Evolutionary conservation across 768 basidiomycete species (phyloP).

Genomic region (Termitomyces sp.): DNA sequence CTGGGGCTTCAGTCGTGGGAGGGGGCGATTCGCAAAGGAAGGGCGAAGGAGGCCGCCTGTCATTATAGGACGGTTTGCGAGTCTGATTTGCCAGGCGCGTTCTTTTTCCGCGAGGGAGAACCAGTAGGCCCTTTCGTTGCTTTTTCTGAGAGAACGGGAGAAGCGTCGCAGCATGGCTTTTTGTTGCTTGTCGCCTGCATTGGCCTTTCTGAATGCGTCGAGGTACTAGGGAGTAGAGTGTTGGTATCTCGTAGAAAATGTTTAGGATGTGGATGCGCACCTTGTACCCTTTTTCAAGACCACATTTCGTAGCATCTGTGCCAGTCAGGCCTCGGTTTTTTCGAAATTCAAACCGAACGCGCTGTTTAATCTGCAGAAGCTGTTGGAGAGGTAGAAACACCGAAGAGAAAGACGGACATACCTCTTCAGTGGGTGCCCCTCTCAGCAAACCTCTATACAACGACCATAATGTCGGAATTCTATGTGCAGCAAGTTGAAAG

Average conservation of each 20-base stretch:
- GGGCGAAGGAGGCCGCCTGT: constrained; percentile 74
- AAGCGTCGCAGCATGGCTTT: constrained; percentile 55
- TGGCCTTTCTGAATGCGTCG: constrained; percentile 53
- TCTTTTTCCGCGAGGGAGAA: constrained; percentile 40
- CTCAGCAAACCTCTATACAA: constrained; percentile 72
- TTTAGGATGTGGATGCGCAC: constrained; percentile 33
- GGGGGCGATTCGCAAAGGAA: constrained; percentile 59
- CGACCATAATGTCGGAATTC: constrained; percentile 73
- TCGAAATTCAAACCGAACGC: constrained; percentile 54
- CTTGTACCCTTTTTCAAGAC: constrained; percentile 55
- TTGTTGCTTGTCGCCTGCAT: constrained; percentile 47
- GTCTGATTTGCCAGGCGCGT: constrained; percentile 55
- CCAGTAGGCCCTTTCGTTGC: constrained; percentile 49
- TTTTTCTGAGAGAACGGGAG: constrained; percentile 51
- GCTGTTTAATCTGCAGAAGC: constrained; percentile 51
- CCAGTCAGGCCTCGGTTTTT: constrained; percentile 53
- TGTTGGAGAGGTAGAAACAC: background rate
- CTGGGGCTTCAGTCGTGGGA: constrained; percentile 81
- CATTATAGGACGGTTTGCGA: constrained; percentile 62
- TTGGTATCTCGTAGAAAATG: background rate
- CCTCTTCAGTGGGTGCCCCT: constrained; percentile 53
- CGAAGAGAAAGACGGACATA: constrained; percentile 30
- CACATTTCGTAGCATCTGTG: constrained; percentile 42
- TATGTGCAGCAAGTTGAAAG: constrained; percentile 67
- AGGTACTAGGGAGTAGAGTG: constrained; percentile 47